Percentiles rank a stretch among this genome's conserved stretches.
phyloP scores from a whole-genome alignment of 139 green algal genomes.

The Tetradesmus lagerheimii region DNA sequence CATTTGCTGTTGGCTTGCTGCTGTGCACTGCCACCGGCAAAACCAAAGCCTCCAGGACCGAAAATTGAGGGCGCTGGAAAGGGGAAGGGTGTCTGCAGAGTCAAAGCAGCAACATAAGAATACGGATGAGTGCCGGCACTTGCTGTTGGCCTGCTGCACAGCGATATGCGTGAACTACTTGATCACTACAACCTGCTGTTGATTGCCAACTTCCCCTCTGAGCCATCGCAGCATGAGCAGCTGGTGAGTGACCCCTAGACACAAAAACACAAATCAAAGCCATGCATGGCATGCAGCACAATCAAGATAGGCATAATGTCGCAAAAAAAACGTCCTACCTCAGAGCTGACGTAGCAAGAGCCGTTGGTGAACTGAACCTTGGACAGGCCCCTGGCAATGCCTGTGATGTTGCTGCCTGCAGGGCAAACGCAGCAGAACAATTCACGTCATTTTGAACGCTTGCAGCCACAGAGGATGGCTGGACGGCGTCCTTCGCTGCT shows the following conservation, averaged over 20 bases:
- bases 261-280: no score
- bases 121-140: no score
- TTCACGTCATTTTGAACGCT: not conserved
- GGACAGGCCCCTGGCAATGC: conserved; percentile 3
- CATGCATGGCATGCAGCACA: no score
- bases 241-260: no score
- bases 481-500: no score
- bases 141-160: not conserved
- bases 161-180: no score
- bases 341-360: not conserved
- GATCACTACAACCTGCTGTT: no score
- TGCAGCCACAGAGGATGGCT: no score
- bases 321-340: not conserved
- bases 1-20: conserved; percentile 1
- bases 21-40: not conserved
- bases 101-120: not conserved
- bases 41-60: not conserved
- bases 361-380: conserved; percentile 37
- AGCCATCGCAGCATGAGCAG: no score
- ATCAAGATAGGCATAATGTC: no score
- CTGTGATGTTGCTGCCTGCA: conserved; percentile 29
- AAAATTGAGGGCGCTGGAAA: conserved; percentile 29
- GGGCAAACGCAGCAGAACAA: not conserved
- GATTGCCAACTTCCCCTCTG: no score
- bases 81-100: not conserved